Evolutionary conservation across 441 rosid species (phyloP).

Genomic region (Corymbia calophylla): DNA sequence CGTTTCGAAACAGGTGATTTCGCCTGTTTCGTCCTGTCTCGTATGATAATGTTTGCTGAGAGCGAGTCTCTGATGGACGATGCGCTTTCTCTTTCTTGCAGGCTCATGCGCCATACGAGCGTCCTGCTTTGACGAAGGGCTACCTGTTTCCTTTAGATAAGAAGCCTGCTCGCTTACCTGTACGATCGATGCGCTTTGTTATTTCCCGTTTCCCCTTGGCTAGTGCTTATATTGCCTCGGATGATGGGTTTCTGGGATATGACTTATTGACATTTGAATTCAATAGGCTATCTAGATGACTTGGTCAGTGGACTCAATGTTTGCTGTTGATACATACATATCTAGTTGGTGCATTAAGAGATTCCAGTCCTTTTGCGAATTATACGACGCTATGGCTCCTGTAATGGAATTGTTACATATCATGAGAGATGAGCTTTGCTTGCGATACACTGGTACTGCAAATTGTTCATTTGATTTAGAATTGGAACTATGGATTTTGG

Average conservation of each 20-base stretch:
- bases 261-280: neutral
- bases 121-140: conserved; percentile 91
- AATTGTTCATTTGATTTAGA: neutral
- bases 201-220: neutral
- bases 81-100: conserved; percentile 16
- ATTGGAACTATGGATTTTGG: neutral
- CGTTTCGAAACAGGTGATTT: conserved; percentile 74
- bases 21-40: neutral
- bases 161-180: conserved; percentile 92
- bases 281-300: neutral
- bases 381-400: neutral
- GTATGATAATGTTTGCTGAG: neutral
- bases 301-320: neutral
- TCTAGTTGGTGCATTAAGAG: neutral
- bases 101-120: conserved; percentile 88
- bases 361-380: neutral
- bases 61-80: neutral
- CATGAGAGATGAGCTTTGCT: neutral
- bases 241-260: neutral
- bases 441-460: neutral
- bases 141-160: conserved; percentile 86
- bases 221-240: neutral
- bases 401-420: neutral
- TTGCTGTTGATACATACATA: neutral
- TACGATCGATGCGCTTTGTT: conserved; percentile 23